Base-by-base conservation (phyloP, 352 stramenopile species). In the Phytophthora capsici region DNA sequence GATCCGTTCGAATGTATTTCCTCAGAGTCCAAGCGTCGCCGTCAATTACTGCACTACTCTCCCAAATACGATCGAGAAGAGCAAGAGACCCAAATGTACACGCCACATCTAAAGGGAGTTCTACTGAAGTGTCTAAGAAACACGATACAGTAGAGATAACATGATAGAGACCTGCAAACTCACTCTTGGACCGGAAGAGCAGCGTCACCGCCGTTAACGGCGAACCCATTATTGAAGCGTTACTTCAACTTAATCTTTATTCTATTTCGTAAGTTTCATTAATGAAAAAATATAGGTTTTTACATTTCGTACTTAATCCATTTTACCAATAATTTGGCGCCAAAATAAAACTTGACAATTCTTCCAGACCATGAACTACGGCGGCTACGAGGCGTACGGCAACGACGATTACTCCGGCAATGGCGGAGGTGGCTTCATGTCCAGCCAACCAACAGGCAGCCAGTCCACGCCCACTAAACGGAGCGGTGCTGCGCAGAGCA, bases 321-420 rank as follows among this genome's bases (percentile, higher is more conserved):
- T n/a, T n/a, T n/a, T n/a, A n/a, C n/a, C n/a, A n/a, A n/a, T n/a
- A 8, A 37, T 57, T 65, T 71, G 66, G 55, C 66, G 54, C 66
- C 32, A 68, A 60, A 20, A 37, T 14, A n/a, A 28, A 30, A 16
- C 4, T 47, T 53, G 40, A 44, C 53, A 47, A 44, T 57, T 16
- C 17, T 23, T 16, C 46, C 2, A 53, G 25, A 66, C 36, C 19
- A 90, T 88, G 80, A 90, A 80, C 55, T 87, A 89, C 71, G 74
- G 76, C 46, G 78, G 77, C 26, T 93, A 93, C 77, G 82, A 90
- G 41, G 80, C 80, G 26, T 90, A 92, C 61, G 82, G 80, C 70
- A 89, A 78, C 60, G 80, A 91, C 41, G 78, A 90, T 62, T 89
- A 81, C 57, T 49, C 49, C 12, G 43, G 61, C 30, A 57, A 57